Evolutionary conservation across 2,329 filamentous ascomycete species (phyloP).

Genomic region (Immersiporthe knoxdaviesiana): DNA sequence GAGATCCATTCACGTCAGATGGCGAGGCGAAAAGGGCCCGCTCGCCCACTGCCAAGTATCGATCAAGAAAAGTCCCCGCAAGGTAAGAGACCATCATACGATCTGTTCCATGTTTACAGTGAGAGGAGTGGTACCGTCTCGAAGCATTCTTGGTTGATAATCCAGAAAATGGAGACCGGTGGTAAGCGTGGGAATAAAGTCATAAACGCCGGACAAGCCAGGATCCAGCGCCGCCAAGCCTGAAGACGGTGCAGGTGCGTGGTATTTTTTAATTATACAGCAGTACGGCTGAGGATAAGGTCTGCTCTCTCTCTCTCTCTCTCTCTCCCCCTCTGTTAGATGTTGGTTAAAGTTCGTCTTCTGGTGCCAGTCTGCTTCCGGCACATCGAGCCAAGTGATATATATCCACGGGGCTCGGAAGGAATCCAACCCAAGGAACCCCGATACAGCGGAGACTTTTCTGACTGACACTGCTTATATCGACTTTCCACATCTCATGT

Average conservation of each 20-base stretch:
- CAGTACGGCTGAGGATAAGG: no score
- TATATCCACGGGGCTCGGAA: neutral
- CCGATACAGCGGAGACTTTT: neutral
- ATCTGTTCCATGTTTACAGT: neutral
- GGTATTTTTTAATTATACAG: no score
- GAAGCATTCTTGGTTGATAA: neutral
- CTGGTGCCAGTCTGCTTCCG: no score
- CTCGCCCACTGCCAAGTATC: neutral
- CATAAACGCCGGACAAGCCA: slow-evolving; percentile 6
- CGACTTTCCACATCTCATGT: neutral
- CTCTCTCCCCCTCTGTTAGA: no score
- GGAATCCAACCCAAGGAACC: neutral
- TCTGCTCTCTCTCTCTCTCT: no score
- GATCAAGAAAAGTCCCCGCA: neutral
- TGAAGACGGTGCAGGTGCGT: no score
- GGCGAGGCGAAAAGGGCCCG: neutral
- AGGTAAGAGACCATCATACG: neutral
- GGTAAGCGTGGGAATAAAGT: slow-evolving; percentile 4
- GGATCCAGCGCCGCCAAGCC: no score
- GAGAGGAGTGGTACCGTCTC: neutral
- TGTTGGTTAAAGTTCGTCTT: no score
- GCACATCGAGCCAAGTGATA: no score
- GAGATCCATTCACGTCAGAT: neutral
- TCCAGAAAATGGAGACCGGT: neutral
- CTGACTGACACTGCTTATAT: neutral